Base-by-base conservation (phyloP, 495 filamentous ascomycete genomes). In the Pyrenopolyporus hunteri region DNA sequence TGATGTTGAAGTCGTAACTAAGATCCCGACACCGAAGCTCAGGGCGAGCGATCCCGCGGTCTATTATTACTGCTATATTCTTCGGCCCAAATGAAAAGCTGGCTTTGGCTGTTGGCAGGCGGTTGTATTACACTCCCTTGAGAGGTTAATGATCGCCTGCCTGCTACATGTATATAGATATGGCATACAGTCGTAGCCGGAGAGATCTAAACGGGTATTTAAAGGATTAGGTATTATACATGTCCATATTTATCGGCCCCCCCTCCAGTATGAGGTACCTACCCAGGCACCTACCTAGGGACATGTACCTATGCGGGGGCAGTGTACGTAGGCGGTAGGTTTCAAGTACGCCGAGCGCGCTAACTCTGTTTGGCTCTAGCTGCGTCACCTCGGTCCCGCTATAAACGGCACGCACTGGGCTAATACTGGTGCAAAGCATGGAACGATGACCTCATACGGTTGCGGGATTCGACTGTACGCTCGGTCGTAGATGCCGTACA, bases 1-100 rank as follows among this genome's bases (percentile, higher is more conserved):
- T 16, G 59, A 67, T 2, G 71, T 75, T 9, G 39, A 69, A 11
- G 66, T 78, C 13, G 32, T 77, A 28, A 57, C 33, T 16, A 73
- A 64, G 56, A 57, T 78, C 8, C 67, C 69, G 0, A 73, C 68
- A 9, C 59, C 64, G 1, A 79, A 78, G 37, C 17, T 35, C 0
- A 73, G 39, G 16, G 50, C 40, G 25, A 68, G 28, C 19, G 76
- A 79, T 51, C 76, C 76, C 6, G 73, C 74, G 16, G 53, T 79
- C 13, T 78, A 54, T 11, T 44, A 73, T 45, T 71, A 68, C 39
- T 74, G 69, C 39, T 76, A 77, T 59, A 58, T 74, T 20, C 66
- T 77, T 9, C 66, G 69, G 7, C 71, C 74, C 10, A 68, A 56
- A 40, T 66, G 9, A 59, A 1, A n/a, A n/a, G n/a, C n/a, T n/a